A percentile compares a stretch with the other conserved stretches of the same genome.
These are phyloP conservation scores for Claviceps digitariae DNA, from an alignment of 2,329 filamentous ascomycete species.

Conservation along the genomic window DNA sequence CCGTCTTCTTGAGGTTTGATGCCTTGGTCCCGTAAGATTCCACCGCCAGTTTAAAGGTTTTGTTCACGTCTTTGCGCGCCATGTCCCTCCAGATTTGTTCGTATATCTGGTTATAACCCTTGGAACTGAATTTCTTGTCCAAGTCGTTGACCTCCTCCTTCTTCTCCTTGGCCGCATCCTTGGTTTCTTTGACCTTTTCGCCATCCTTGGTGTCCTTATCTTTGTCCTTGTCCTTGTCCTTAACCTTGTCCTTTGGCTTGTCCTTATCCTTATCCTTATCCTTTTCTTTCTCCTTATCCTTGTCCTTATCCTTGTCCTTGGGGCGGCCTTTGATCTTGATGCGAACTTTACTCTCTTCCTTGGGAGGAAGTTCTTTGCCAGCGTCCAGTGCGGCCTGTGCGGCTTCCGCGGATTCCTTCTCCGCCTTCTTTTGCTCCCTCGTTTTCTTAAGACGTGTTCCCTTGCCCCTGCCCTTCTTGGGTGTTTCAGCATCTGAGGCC, in stretches of 20 bases:
- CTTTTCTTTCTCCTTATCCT: slow-evolving; percentile 23
- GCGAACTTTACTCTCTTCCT: slow-evolving; percentile 46
- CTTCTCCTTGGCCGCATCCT: slow-evolving; percentile 38
- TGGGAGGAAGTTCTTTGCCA: slow-evolving; percentile 52
- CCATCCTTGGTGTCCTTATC: slow-evolving; percentile 31
- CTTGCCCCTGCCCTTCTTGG: slow-evolving; percentile 40
- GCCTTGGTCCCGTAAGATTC: slow-evolving; percentile 76
- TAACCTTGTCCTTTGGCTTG: slow-evolving; percentile 36
- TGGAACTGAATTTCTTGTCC: slow-evolving; percentile 63
- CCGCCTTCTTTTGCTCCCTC: slow-evolving; percentile 71
- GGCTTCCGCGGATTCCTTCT: slow-evolving; percentile 71
- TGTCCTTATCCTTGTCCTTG: slow-evolving; percentile 31
- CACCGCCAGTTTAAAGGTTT: slow-evolving; percentile 77
- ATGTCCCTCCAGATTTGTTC: slow-evolving; percentile 96
- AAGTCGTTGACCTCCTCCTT: slow-evolving; percentile 38
- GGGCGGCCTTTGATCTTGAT: slow-evolving; percentile 47
- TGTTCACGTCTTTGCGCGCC: slow-evolving; percentile 83
- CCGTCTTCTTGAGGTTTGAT: slow-evolving; percentile 96
- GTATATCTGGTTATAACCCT: slow-evolving; percentile 93
- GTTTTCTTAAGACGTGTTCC: slow-evolving; percentile 77
- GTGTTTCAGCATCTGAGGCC: slow-evolving; percentile 43
- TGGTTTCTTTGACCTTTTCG: slow-evolving; percentile 26
- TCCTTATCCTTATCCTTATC: slow-evolving; percentile 37
- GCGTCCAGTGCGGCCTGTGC: slow-evolving; percentile 75
- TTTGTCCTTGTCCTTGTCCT: slow-evolving; percentile 23